Conservation (phyloP, 352 stramenopile species). For the Halophytophthora polymorphica region DNA sequence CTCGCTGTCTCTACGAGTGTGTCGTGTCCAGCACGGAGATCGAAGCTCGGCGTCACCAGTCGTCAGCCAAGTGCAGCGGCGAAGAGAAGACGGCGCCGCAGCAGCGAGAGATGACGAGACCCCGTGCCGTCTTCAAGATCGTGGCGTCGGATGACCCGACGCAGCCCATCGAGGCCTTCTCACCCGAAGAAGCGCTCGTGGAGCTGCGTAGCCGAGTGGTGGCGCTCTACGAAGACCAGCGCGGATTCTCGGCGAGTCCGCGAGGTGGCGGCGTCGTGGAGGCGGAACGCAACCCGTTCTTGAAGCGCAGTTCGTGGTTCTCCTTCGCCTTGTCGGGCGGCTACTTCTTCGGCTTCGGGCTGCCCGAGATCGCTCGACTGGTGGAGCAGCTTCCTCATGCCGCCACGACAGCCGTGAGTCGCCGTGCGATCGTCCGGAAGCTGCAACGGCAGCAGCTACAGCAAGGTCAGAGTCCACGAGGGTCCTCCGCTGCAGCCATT, state of each 20-base stretch:
- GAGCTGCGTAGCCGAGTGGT: constrained; percentile 71
- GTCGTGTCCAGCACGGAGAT: constrained; percentile 80
- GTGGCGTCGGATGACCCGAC: constrained; percentile 65
- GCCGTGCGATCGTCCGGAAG: constrained; percentile 35
- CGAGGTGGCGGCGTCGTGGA: constrained; percentile 7
- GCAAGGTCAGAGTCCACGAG: constrained; percentile 31
- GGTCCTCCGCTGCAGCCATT: constrained; percentile 18
- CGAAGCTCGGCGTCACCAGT: constrained; percentile 37
- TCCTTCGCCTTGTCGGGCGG: constrained; percentile 71
- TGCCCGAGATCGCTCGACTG: constrained; percentile 59
- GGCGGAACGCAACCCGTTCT: constrained; percentile 60
- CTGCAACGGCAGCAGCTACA: constrained; percentile 39
- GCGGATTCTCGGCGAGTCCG: constrained; percentile 27
- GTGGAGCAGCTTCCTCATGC: constrained; percentile 75
- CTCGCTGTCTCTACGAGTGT: constrained; percentile 89
- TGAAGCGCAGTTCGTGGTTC: constrained; percentile 75
- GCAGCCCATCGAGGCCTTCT: constrained; percentile 59
- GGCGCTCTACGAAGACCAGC: constrained; percentile 66
- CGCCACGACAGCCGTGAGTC: constrained; percentile 63
- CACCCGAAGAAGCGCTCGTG: constrained; percentile 65
- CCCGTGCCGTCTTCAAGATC: constrained; percentile 71
- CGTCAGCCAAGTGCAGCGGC: constrained; percentile 15
- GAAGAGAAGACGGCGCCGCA: constrained; percentile 1
- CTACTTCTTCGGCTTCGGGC: constrained; percentile 83
- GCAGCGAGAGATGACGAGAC: constrained; percentile 10